Base-by-base conservation (phyloP, 352 stramenopile species). In the Globisporangium paroecandrum region DNA sequence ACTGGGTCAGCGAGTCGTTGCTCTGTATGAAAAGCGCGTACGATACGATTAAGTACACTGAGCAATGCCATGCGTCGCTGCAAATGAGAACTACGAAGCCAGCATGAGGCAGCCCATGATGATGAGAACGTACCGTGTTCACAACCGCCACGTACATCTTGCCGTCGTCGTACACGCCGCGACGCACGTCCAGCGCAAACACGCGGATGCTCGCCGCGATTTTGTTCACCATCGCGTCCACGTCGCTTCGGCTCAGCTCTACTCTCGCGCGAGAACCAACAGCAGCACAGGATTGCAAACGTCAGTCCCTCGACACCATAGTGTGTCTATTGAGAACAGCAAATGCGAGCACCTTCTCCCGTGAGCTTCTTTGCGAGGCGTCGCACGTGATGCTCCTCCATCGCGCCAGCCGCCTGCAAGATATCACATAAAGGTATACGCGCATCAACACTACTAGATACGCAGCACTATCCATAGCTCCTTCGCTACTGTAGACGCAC, bases 81-180 rank as follows among this genome's bases (percentile, higher is more conserved):
- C 4, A 4, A 18, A 57, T 57, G 27, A 32, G 27, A 32, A 32
- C 27, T 32, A 32, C 27, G 27, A 32, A 32, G 27, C 27, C 27
- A 32, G 27, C 27, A 32, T 32, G 27, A 32, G 27, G 27, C 27
- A 32, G 27, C 4, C 27, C 27, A 32, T 32, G 27, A 32, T 32
- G 27, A 32, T 32, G 27, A 32, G 3, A 13, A 43, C 69, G 34
- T 64, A 93, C 86, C 56, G 85, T 93, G 67, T 95, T 95, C 54
- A 92, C 85, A 27, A 95, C 68, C 29, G 77, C 81, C 66, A 92
- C 36, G 66, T 95, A 93, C 77, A 93, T 85, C 62, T 91, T 89
- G 51, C 87, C 87, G 64, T 95, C 81, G 73, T 95, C 87, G 66
- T 89, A 93, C 68, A 95, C 85, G 55, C 79, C 71, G 55, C 83